phyloP scores from a whole-genome alignment of 2,329 filamentous ascomycete genomes.

The Didymella pomorum region DNA sequence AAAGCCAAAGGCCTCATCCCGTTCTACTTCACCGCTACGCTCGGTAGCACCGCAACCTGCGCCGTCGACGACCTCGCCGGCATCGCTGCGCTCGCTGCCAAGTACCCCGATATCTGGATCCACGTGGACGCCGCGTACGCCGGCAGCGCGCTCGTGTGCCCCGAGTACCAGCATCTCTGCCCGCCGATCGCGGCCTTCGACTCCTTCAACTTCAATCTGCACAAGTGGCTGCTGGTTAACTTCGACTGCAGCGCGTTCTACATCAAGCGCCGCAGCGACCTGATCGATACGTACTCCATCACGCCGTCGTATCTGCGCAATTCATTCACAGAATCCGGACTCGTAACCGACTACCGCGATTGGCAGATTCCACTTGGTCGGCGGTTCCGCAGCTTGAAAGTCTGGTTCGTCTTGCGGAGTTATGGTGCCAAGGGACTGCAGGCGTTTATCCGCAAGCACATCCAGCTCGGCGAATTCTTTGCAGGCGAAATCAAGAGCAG shows the following conservation, averaged over 20 bases:
- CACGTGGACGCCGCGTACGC: conserved; percentile 95
- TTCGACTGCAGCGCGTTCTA: conserved; percentile 84
- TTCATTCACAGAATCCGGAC: conserved; percentile 77
- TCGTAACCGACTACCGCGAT: conserved; percentile 94
- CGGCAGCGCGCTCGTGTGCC: conserved; percentile 81
- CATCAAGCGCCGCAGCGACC: conserved; percentile 75
- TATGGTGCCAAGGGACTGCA: conserved; percentile 82
- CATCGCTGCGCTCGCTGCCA: conserved; percentile 65
- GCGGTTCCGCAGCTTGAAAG: conserved; percentile 86
- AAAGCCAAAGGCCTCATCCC: conserved; percentile 76
- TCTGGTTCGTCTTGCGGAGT: conserved; percentile 90
- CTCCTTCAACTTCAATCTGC: conserved; percentile 94
- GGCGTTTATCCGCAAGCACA: conserved; percentile 73
- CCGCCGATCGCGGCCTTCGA: conserved; percentile 72
- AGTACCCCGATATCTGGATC: conserved; percentile 77
- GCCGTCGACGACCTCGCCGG: conserved; percentile 82
- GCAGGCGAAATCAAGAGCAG: conserved; percentile 65
- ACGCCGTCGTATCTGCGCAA: conserved; percentile 85
- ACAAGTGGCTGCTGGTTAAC: conserved; percentile 96
- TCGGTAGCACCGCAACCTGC: conserved; percentile 89
- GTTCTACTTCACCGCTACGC: conserved; percentile 83
- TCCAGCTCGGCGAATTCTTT: conserved; percentile 76
- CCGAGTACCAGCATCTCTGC: conserved; percentile 78
- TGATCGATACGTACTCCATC: conserved; percentile 82
- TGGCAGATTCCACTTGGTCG: conserved; percentile 96